Base-by-base conservation (phyloP, 2,329 filamentous ascomycete genomes). In the Ophiognomonia clavigignenti-juglandacearum region DNA sequence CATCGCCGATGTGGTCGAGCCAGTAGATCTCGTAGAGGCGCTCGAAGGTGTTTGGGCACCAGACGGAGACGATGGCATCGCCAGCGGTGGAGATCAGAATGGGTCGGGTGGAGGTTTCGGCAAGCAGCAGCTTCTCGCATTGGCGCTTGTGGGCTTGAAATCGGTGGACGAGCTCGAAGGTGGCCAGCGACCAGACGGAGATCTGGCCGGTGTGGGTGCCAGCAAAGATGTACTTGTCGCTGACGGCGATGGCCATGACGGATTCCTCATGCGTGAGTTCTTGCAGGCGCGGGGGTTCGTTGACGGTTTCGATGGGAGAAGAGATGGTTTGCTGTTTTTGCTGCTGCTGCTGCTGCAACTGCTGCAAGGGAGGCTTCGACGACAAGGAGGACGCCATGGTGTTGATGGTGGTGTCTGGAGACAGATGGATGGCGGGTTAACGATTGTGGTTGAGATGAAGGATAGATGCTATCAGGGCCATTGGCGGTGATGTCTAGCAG, bases 121-220 rank as follows among this genome's bases (percentile, higher is more conserved):
- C 91, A 22, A 98, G 74, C 61, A 83, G 86, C 3, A 98, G 76
- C 48, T 85, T 89, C 39, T 98, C 80, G 19, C 98, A 87, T 61
- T 89, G 95, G 46, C 93, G 88, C 61, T 88, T 86, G 69, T 98
- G 93, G 5, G 89, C 93, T 62, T 93, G 86, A 18, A 97, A 82
- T 23, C 84, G 84, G 35, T 80, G 75, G 23, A 87, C 79, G 42
- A 86, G 82, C 64, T 95, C 85, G 63, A 91, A 98, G 7, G 88
- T 95, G 56, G 85, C 83, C 37, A 98, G 77, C 4, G 86, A 90
- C 86, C 90, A 98, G 37, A 91, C 85, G 38, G 95, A 75, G 52
- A 98, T 95, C 69, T 96, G 89, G 52, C 93, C 93, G 53, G 89
- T 87, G 63, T 96, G 90, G 1, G 93, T 91, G 34, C 93, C 93